These are phyloP conservation scores for Pleoardoris graminearum DNA, from an alignment of 2,329 filamentous ascomycete species.

Conservation along the genomic window DNA sequence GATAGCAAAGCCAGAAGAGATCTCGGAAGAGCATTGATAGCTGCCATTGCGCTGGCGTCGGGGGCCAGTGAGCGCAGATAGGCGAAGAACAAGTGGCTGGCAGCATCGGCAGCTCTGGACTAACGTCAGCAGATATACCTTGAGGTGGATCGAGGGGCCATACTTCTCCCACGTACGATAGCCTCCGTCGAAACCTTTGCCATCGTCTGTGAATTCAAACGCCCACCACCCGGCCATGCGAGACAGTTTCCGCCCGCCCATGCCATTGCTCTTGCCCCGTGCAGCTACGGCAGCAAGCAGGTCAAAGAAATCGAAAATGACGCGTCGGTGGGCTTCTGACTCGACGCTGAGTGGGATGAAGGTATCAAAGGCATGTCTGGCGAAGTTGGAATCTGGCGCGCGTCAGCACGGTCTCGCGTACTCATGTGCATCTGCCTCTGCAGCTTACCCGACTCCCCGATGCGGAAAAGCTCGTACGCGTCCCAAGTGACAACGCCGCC, in stretches of 20 bases:
- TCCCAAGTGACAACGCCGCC: constrained; percentile 96
- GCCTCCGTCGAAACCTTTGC: constrained; percentile 90
- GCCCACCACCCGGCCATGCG: constrained; percentile 98
- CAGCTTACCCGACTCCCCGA: constrained; percentile 81
- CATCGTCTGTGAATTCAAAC: constrained; percentile 85
- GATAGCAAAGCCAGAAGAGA: constrained; percentile 88
- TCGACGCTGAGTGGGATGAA: constrained; percentile 95
- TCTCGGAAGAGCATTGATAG: constrained; percentile 83
- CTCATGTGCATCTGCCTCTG: constrained; percentile 13
- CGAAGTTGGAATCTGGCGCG: constrained; percentile 78
- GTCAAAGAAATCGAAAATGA: constrained; percentile 97
- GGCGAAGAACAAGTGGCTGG: constrained; percentile 96
- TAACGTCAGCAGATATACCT: constrained; percentile 31
- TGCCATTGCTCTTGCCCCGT: constrained; percentile 88
- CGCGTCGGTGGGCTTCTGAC: constrained; percentile 78
- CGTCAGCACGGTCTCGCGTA: constrained; percentile 22
- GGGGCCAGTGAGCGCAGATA: constrained; percentile 89
- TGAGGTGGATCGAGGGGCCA: constrained; percentile 31
- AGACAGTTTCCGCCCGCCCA: constrained; percentile 91
- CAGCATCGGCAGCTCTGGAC: constrained; percentile 83
- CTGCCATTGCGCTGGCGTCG: constrained; percentile 70
- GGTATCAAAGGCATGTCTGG: constrained; percentile 90
- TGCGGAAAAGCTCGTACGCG: constrained; percentile 92
- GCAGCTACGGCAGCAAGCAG: constrained; percentile 87
- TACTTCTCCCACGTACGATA: constrained; percentile 87